phyloP scores from a whole-genome alignment of 441 rosid species.

The Erodium trifolium region DNA sequence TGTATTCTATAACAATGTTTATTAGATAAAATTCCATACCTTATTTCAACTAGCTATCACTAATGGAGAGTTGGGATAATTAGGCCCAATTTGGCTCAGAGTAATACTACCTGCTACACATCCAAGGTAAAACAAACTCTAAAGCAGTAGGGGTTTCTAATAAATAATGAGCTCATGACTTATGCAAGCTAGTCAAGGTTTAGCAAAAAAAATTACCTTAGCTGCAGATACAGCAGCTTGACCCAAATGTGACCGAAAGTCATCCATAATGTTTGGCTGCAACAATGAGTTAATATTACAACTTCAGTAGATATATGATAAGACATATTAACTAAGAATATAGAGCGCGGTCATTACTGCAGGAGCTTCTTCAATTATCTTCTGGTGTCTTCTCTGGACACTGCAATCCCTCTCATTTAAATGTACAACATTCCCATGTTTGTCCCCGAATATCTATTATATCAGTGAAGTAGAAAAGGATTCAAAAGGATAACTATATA shows the following conservation, averaged over 20 bases:
- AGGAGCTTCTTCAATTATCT: constrained; percentile 98
- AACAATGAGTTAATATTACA: constrained; percentile 26
- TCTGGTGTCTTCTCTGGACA: constrained; percentile 93
- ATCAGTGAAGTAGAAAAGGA: constrained; percentile 17
- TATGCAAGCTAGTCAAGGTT: background rate
- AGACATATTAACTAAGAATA: constrained; percentile 23
- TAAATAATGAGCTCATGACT: background rate
- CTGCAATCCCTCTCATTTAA: constrained; percentile 96
- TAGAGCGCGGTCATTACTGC: constrained; percentile 50
- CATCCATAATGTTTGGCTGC: constrained; percentile 74
- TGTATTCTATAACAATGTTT: background rate
- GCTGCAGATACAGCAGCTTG: constrained; percentile 93
- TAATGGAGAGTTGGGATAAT: background rate
- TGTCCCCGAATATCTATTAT: constrained; percentile 77
- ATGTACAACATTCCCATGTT: constrained; percentile 67
- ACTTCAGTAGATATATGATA: constrained; percentile 20
- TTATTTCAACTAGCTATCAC: constrained; percentile 1
- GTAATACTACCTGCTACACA: background rate
- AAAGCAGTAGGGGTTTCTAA: background rate
- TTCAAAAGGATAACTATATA: constrained; percentile 11
- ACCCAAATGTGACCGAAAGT: constrained; percentile 69
- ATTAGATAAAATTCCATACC: background rate
- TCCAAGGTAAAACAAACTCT: background rate
- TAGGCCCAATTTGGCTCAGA: background rate
- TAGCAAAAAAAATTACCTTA: constrained; percentile 40